These are phyloP conservation scores for Posidonia australis DNA, from an alignment of 106 monocot genomes.

Conservation along the genomic window DNA sequence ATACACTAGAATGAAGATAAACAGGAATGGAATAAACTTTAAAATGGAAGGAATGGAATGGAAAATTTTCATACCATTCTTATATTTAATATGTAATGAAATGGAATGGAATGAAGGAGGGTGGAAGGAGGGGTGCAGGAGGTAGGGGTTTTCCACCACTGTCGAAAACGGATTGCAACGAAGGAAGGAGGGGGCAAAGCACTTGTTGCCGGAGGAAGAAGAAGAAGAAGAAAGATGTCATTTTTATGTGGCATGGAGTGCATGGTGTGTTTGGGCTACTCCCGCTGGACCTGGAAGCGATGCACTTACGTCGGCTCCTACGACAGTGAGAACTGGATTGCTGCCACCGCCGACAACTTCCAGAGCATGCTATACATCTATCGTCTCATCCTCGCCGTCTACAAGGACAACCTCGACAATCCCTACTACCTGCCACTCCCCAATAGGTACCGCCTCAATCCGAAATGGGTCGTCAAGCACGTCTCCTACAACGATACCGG, in stretches of 20 bases:
- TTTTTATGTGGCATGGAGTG: slow-evolving; percentile 47
- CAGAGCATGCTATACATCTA: slow-evolving; percentile 47
- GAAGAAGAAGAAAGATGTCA: background rate
- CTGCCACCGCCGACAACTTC: slow-evolving; percentile 40
- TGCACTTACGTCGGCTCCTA: slow-evolving; percentile 67
- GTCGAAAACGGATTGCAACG: no score
- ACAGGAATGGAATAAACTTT: no score
- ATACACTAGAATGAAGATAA: no score
- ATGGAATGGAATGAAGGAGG: no score
- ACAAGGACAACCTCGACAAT: slow-evolving; percentile 38
- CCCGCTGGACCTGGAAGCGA: slow-evolving; percentile 77
- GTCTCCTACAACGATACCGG: slow-evolving; percentile 40
- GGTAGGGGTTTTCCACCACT: no score
- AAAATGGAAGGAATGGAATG: no score
- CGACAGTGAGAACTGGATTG: slow-evolving; percentile 80
- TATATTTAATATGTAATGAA: no score
- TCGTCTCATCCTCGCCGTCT: slow-evolving; percentile 58
- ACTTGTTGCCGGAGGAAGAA: no score
- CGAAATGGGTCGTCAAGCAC: slow-evolving; percentile 31
- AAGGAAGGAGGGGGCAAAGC: no score
- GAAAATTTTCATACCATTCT: no score
- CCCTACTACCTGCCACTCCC: slow-evolving; percentile 35
- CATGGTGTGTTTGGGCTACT: slow-evolving; percentile 67
- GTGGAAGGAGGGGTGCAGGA: no score
- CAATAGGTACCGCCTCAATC: slow-evolving; percentile 32